Conservation (phyloP, 495 filamentous ascomycete genomes). For the Bryoglossum gracile region DNA sequence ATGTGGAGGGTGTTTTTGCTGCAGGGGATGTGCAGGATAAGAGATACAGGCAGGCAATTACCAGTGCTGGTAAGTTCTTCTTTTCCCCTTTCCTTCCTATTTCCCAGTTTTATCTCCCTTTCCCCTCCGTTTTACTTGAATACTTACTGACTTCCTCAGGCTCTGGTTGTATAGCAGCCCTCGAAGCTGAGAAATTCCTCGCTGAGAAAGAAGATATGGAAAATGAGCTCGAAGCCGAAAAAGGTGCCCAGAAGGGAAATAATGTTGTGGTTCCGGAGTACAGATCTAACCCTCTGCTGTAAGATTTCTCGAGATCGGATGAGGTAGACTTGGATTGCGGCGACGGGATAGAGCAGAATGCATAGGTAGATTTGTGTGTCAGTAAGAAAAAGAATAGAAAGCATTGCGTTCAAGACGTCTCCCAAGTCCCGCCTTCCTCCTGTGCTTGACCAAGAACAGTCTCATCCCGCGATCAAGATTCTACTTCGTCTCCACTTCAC, state of each 20-base stretch:
- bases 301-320: too few relatives aligned
- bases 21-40: slow-evolving; percentile 98
- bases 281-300: slow-evolving; percentile 56
- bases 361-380: not conserved
- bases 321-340: too few relatives aligned
- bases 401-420: too few relatives aligned
- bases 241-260: slow-evolving; percentile 26
- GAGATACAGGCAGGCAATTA: slow-evolving; percentile 95
- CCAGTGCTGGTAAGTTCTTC: slow-evolving; percentile 74
- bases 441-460: too few relatives aligned
- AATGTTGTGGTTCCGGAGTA: slow-evolving; percentile 49
- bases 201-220: slow-evolving; percentile 60
- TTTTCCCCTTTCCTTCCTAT: not conserved
- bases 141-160: too few relatives aligned
- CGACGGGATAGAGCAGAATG: slow-evolving; percentile 3
- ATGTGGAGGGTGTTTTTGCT: slow-evolving; percentile 86
- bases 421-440: too few relatives aligned
- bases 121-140: too few relatives aligned
- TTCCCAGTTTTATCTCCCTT: too few relatives aligned
- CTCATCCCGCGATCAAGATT: too few relatives aligned
- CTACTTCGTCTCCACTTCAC: too few relatives aligned
- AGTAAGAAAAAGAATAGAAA: not conserved
- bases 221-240: slow-evolving; percentile 26
- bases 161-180: slow-evolving; percentile 86
- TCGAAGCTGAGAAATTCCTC: slow-evolving; percentile 91